Evolutionary conservation across 805 yeast genomes (phyloP).

Genomic region (Saturnispora silvae): DNA sequence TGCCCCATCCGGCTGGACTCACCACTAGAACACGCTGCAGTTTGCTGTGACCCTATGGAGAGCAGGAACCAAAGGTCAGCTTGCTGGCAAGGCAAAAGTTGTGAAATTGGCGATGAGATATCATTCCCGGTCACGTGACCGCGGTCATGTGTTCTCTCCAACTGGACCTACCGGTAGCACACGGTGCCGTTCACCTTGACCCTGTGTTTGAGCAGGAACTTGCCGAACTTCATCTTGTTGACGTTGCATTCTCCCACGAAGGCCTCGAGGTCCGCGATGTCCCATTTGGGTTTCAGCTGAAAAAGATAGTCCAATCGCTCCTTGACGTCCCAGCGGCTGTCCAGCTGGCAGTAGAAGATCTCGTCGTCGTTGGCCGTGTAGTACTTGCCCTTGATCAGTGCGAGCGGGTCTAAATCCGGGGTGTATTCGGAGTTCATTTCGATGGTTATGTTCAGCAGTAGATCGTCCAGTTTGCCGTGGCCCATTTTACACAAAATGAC

Average conservation of each 20-base stretch:
- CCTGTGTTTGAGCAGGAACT: constrained; percentile 44
- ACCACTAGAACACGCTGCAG: too few species aligned
- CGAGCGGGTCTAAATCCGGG: constrained; percentile 44
- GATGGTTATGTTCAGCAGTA: constrained; percentile 53
- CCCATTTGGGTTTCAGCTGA: constrained; percentile 48
- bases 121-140: too few species aligned
- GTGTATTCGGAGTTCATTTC: constrained; percentile 47
- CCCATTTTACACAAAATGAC: constrained; percentile 6
- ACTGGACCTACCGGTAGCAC: too few species aligned
- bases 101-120: too few species aligned
- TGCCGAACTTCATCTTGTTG: constrained; percentile 43
- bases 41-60: too few species aligned
- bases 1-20: too few species aligned
- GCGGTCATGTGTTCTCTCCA: too few species aligned
- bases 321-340: constrained; percentile 28
- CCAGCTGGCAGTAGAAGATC: constrained; percentile 3
- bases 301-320: constrained; percentile 44
- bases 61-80: too few species aligned
- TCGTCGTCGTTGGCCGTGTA: constrained; percentile 11
- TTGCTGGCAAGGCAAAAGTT: too few species aligned
- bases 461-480: constrained; percentile 32
- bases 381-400: constrained; percentile 32
- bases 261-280: constrained; percentile 38
- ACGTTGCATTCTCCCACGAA: constrained; percentile 10
- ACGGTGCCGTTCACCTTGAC: background rate